Evolutionary conservation across 352 stramenopile genomes (phyloP), one percentile per base, ranked within the genome.

Genomic region (Pythium grandisporangium): DNA sequence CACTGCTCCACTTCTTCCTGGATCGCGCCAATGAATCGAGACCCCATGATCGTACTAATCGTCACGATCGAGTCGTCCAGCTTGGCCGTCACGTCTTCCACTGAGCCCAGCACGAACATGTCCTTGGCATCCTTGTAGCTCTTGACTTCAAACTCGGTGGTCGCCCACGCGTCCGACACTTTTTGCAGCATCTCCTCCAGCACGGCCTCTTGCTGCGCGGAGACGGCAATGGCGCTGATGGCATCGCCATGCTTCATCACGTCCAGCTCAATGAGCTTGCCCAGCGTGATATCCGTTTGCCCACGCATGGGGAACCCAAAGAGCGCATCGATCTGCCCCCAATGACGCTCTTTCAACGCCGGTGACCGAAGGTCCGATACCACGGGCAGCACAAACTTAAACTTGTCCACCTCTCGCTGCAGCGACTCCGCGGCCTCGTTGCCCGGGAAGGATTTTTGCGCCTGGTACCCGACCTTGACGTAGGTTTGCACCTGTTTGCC

Each of bases 111-210:
- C 10, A 97, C 84, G 39, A 95, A 97, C 5, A 96, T 58, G 35
- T 96, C 91, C 47, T 97, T 97, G 12, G 78, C 72, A 17, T 97
- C 90, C 45, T 97, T 97, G 62, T 97, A 96, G 2, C 53, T 55
- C 32, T 96, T 96, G 10, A 97, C 84, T 30, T 96, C 84, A 35
- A 97, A 95, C 53, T 97, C 84, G 4, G 76, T 89, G 5, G 62
- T 78, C 1, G 84, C 65, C 90, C 90, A 97, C 6, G 66, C 76
- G n/a, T 79, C 64, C 0, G 67, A 88, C n/a, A 97, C 84, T 54
- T 97, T 97, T 21, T 80, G 76, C 20, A 97, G 78, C 85, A 96
- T 96, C 47, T 91, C 85, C 46, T 97, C 90, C 0, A 97, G 63
- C 1, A 97, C 84, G 0, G 65, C 53, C 55, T 97, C 90, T 42